Conservation (phyloP, 352 stramenopile species). For the Globisporangium camurandrum region DNA sequence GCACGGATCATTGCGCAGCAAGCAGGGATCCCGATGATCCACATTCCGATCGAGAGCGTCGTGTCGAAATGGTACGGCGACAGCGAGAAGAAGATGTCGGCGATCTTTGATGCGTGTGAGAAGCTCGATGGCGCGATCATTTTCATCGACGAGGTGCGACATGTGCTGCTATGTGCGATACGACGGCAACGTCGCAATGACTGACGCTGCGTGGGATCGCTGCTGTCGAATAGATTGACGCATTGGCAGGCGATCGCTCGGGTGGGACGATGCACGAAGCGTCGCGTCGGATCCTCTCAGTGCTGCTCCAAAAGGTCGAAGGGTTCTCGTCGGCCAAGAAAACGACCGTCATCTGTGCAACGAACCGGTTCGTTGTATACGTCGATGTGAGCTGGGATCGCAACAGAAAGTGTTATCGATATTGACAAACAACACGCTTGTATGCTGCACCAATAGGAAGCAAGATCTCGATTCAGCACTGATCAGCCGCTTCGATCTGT, state of each 20-base stretch:
- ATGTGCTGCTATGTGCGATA: no score
- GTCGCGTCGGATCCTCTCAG: slow-evolving; percentile 86
- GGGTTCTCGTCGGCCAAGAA: slow-evolving; percentile 90
- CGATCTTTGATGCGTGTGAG: slow-evolving; percentile 92
- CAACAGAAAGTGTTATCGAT: no score
- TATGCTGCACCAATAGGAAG: no score
- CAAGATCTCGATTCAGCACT: slow-evolving; percentile 90
- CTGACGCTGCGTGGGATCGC: neutral
- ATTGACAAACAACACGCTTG: no score
- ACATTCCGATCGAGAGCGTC: slow-evolving; percentile 91
- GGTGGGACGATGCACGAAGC: slow-evolving; percentile 90
- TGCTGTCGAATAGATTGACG: slow-evolving; percentile 63
- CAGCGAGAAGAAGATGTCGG: slow-evolving; percentile 91
- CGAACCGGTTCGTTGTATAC: slow-evolving; percentile 76
- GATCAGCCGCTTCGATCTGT: slow-evolving; percentile 91
- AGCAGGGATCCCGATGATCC: slow-evolving; percentile 89
- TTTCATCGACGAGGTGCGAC: slow-evolving; percentile 90
- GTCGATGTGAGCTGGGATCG: no score
- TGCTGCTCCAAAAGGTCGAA: slow-evolving; percentile 90
- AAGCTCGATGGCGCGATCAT: slow-evolving; percentile 90
- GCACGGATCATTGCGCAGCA: slow-evolving; percentile 92
- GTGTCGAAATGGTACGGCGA: slow-evolving; percentile 94
- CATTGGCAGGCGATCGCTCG: slow-evolving; percentile 83
- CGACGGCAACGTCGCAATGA: neutral
- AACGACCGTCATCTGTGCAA: slow-evolving; percentile 90